Evolutionary conservation across 2,329 filamentous ascomycete species (phyloP).

Genomic region (Thielaviopsis euricoi): DNA sequence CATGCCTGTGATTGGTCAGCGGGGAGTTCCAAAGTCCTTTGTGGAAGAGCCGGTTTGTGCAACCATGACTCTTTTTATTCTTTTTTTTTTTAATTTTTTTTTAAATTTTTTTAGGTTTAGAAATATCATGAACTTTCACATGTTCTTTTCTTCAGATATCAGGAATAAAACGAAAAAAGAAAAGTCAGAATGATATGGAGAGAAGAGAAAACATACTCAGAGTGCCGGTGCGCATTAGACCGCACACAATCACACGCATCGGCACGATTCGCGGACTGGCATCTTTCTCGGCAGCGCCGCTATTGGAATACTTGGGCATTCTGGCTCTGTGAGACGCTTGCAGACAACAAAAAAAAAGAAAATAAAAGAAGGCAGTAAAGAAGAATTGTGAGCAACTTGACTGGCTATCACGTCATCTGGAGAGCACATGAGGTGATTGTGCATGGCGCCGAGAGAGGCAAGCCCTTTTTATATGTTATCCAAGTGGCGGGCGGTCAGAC

Average conservation of each 20-base stretch:
- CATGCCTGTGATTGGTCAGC: slow-evolving; percentile 16
- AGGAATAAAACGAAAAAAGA: neutral
- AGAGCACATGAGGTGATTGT: slow-evolving; percentile 1
- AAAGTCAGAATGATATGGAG: slow-evolving; percentile 12
- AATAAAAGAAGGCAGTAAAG: neutral
- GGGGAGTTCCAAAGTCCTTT: neutral
- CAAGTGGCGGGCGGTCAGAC: too few relatives aligned
- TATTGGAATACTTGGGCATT: slow-evolving; percentile 4
- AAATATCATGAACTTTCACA: too few relatives aligned
- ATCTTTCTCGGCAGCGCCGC: slow-evolving; percentile 9
- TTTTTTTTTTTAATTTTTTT: too few relatives aligned
- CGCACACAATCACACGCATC: slow-evolving; percentile 25
- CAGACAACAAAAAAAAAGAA: neutral
- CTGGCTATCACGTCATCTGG: slow-evolving; percentile 2
- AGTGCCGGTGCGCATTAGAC: slow-evolving; percentile 23
- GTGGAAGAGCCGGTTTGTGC: too few relatives aligned
- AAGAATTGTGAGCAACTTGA: neutral
- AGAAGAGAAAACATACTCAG: slow-evolving; percentile 21
- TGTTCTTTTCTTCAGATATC: neutral
- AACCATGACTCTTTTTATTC: too few relatives aligned
- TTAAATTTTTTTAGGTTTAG: too few relatives aligned
- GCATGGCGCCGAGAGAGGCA: neutral
- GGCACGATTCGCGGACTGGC: slow-evolving; percentile 19
- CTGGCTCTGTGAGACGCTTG: neutral
- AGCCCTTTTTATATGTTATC: slow-evolving; percentile 3